Percentiles rank a stretch among this genome's conserved stretches.
These are phyloP conservation scores for Micractinium conductrix DNA, from an alignment of 139 green algal genomes.

Conservation along the genomic window DNA sequence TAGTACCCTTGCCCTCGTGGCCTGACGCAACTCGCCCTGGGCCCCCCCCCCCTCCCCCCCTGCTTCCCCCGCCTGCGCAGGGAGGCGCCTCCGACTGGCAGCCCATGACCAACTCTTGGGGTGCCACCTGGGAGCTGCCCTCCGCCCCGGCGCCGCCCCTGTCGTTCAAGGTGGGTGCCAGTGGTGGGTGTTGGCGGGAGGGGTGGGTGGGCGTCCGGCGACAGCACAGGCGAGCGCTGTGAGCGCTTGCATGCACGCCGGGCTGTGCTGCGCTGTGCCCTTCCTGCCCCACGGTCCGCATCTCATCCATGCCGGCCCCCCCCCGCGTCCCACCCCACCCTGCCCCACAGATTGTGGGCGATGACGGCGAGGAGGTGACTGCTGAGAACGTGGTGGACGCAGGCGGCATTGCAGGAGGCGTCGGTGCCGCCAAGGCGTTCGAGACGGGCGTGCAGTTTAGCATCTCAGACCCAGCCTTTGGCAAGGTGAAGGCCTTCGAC, in stretches of 20 bases:
- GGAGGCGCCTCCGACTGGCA: slow-evolving; percentile 36
- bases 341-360: slow-evolving; percentile 38
- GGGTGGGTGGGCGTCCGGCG: too few relatives aligned
- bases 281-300: neutral
- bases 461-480: slow-evolving; percentile 43
- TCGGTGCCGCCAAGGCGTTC: slow-evolving; percentile 1
- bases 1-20: too few relatives aligned
- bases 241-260: neutral
- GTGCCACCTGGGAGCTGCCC: slow-evolving; percentile 52
- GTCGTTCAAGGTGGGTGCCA: slow-evolving; percentile 24
- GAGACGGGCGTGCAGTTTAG: slow-evolving; percentile 54
- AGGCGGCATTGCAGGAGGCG: slow-evolving; percentile 20
- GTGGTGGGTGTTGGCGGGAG: neutral
- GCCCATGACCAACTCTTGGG: slow-evolving; percentile 54
- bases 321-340: slow-evolving; percentile 13
- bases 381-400: slow-evolving; percentile 41
- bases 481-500: slow-evolving; percentile 30
- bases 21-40: too few relatives aligned
- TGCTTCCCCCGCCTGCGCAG: slow-evolving; percentile 34
- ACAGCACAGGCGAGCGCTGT: neutral
- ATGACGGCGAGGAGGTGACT: slow-evolving; percentile 39
- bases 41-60: neutral
- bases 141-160: slow-evolving; percentile 34
- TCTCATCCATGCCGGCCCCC: slow-evolving; percentile 18
- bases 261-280: neutral